Percentiles rank a stretch among this genome's conserved stretches.
Conservation (phyloP, 2,329 filamentous ascomycete genomes). For the Lasiodiplodia gonubiensis region DNA sequence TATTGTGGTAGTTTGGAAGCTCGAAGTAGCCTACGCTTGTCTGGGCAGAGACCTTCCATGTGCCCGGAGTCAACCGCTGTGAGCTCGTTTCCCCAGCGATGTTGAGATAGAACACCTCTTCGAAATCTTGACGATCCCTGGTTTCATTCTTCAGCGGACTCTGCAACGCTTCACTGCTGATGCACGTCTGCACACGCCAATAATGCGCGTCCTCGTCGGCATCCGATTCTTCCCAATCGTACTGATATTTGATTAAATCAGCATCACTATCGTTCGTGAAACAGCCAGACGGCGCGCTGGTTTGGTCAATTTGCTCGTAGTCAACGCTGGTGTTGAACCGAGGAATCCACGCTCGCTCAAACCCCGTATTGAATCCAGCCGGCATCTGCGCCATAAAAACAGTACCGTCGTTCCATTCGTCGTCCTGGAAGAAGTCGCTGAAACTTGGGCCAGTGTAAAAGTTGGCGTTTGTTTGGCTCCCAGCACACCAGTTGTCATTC, state of each 20-base stretch:
- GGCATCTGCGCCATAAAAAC: neutral
- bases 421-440: neutral
- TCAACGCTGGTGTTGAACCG: conserved; percentile 1
- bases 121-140: conserved; percentile 8
- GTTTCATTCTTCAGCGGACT: neutral
- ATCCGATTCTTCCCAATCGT: neutral
- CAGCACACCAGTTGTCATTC: neutral
- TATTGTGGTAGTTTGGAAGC: neutral
- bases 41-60: neutral
- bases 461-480: neutral
- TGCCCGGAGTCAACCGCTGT: neutral
- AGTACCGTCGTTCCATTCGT: neutral
- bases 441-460: neutral
- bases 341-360: neutral
- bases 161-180: neutral
- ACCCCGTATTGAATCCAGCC: neutral
- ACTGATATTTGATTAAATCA: neutral
- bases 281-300: neutral
- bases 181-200: neutral
- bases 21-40: conserved; percentile 19
- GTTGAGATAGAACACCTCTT: conserved; percentile 9
- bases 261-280: neutral
- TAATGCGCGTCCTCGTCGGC: too few relatives aligned
- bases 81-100: neutral
- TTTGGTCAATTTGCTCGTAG: neutral